Evolutionary conservation across 805 yeast species (phyloP).

Genomic region (Ogataea paraovalis): DNA sequence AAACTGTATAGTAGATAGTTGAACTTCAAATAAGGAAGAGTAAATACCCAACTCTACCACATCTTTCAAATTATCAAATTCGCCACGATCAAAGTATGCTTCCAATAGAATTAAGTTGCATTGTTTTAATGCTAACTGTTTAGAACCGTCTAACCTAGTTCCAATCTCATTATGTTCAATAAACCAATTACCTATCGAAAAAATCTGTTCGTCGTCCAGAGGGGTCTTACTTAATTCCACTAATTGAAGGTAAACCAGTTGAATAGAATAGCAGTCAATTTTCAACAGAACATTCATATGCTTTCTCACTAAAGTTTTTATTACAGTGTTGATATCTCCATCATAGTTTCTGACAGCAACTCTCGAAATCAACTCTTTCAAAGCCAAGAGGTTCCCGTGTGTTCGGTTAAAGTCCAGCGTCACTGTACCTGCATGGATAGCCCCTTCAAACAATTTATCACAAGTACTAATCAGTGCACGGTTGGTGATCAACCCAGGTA

Average conservation of each 20-base stretch:
- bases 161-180: slow-evolving; percentile 27
- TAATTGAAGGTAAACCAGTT: slow-evolving; percentile 21
- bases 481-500: slow-evolving; percentile 45
- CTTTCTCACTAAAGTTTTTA: slow-evolving; percentile 27
- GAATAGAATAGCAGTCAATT: slow-evolving; percentile 19
- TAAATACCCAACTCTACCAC: slow-evolving; percentile 33
- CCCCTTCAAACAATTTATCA: slow-evolving; percentile 6
- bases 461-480: slow-evolving; percentile 31
- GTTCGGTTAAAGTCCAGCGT: slow-evolving; percentile 35
- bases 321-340: slow-evolving; percentile 16
- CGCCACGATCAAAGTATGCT: slow-evolving; percentile 12
- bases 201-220: slow-evolving; percentile 9
- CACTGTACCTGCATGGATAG: not conserved
- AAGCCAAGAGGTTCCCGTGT: slow-evolving; percentile 60
- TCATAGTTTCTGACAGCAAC: slow-evolving; percentile 16
- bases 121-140: slow-evolving; percentile 41
- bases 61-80: slow-evolving; percentile 20
- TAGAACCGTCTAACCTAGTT: slow-evolving; percentile 41
- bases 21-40: slow-evolving; percentile 44
- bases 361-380: slow-evolving; percentile 33
- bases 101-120: slow-evolving; percentile 30
- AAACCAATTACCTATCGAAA: slow-evolving; percentile 35
- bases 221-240: not conserved
- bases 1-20: slow-evolving; percentile 36
- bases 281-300: slow-evolving; percentile 17